Conservation (phyloP, 257 asterid species). For the Leonotis leonurus region DNA sequence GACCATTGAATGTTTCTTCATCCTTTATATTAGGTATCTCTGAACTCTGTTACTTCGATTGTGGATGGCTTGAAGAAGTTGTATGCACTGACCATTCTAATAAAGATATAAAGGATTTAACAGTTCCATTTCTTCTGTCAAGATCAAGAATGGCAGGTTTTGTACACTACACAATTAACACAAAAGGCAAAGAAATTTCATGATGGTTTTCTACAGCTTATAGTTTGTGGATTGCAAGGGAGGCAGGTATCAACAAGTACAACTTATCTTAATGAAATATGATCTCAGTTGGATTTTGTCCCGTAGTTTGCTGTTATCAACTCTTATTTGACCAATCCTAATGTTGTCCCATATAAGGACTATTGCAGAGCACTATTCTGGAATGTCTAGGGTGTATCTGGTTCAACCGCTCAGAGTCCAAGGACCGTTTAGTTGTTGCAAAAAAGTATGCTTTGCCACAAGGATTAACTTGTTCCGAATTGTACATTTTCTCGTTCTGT, state of each 20-base stretch:
- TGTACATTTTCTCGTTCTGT: conserved; percentile 9
- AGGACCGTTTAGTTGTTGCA: conserved; percentile 94
- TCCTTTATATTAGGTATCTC: no score
- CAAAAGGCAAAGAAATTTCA: conserved; percentile 81
- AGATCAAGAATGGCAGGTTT: conserved; percentile 94
- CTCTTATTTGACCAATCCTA: background rate
- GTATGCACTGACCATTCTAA: no score
- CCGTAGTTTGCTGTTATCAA: background rate
- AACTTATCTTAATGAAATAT: conserved; percentile 9
- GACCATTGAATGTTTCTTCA: no score
- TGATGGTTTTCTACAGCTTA: conserved; percentile 70
- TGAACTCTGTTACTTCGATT: no score
- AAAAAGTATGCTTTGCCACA: conserved; percentile 51
- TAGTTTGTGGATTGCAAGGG: conserved; percentile 58
- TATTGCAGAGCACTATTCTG: conserved; percentile 88
- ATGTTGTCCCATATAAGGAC: conserved; percentile 38
- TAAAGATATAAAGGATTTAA: conserved; percentile 4
- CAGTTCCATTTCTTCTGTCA: conserved; percentile 5
- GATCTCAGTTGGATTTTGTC: background rate
- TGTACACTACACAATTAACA: conserved; percentile 78
- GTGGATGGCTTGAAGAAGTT: no score
- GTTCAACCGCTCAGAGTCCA: conserved; percentile 96
- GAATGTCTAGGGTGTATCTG: conserved; percentile 98
- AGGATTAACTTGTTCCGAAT: conserved; percentile 1
- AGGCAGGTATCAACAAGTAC: conserved; percentile 54